Evolutionary conservation across 768 basidiomycete genomes (phyloP), one percentile per base, ranked within the genome.

Genomic region (Terana coerulea): DNA sequence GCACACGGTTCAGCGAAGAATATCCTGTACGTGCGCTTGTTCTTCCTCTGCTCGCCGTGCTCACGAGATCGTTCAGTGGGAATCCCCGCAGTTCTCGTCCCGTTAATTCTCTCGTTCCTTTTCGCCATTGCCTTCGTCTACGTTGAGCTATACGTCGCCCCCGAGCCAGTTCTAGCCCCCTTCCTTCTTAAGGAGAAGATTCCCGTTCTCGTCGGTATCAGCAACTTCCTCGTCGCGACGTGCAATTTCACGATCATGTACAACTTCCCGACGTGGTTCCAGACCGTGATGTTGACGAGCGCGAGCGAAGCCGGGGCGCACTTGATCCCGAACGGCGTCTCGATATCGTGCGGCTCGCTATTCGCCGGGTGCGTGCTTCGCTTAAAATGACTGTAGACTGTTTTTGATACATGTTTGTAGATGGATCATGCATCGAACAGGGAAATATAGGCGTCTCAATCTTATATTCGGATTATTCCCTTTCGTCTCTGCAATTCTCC

Each of bases 211-310:
- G 80, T 90, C 25, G 86, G 84, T 19, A 68, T 69, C 47, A 87
- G 81, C 61, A 88, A 88, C 59, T 85, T 88, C 60, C 75, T 88
- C 17, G 88, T 91, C 10, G 72, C 86, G 12, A 72, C 76, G 5
- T 89, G 86, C 65, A 91, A 88, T 60, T 86, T 91, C 50, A 72
- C 83, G 0, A 75, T 91, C 59, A 86, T 79, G 64, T 91, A 87
- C 66, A 90, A 85, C 67, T 86, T 80, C 67, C 89, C 89, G 5
- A 83, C 84, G 65, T 91, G 86, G 85, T 91, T 91, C 64, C 87
- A 91, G 65, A 89, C 86, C 0, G 89, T 91, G 3, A 72, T 77
- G 64, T 62, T 88, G 25, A 81, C 84, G 12, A 84, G 73, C 47
- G 81, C 87, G 19, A 81, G 85, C 10, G 77, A 75, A 7, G 82